phyloP scores from a whole-genome alignment of 2,329 filamentous ascomycete species.

The Fusarium pseudograminearum region DNA sequence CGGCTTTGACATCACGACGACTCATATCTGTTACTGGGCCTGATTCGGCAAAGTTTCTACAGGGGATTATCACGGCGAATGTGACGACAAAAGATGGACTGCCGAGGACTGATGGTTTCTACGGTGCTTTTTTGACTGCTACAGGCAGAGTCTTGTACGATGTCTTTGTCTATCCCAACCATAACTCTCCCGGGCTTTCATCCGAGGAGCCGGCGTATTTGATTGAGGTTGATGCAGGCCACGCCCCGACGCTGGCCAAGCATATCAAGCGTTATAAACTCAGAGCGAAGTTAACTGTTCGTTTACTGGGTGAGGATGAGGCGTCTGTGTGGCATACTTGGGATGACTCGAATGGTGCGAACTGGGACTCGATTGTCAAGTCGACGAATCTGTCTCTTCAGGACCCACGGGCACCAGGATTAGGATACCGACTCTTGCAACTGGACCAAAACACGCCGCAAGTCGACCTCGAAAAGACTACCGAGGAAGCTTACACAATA shows the following conservation, averaged over 20 bases:
- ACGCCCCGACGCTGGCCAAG: conserved; percentile 71
- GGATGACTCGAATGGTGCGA: conserved; percentile 62
- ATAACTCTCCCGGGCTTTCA: conserved; percentile 45
- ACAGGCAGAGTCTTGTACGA: conserved; percentile 88
- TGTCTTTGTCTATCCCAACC: conserved; percentile 84
- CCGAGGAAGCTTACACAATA: conserved; percentile 74
- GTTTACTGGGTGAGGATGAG: conserved; percentile 74
- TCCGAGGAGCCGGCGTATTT: conserved; percentile 63
- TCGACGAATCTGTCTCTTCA: conserved; percentile 54
- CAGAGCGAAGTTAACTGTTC: conserved; percentile 79
- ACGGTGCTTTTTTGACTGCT: conserved; percentile 87
- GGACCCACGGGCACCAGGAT: conserved; percentile 66
- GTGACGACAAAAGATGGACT: conserved; percentile 54
- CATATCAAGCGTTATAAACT: conserved; percentile 90
- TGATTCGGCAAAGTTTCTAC: conserved; percentile 86
- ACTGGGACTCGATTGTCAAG: conserved; percentile 40
- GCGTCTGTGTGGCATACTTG: conserved; percentile 79
- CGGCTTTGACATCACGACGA: conserved; percentile 76
- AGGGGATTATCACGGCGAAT: conserved; percentile 83
- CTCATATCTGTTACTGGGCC: conserved; percentile 83
- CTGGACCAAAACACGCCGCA: conserved; percentile 49
- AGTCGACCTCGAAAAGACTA: conserved; percentile 60
- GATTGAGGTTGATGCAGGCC: conserved; percentile 82
- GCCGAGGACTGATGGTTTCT: conserved; percentile 68
- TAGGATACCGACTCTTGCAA: conserved; percentile 65